Base-by-base conservation (phyloP, 1,284 basidiomycete genomes). In the Marasmius tenuissimus region DNA sequence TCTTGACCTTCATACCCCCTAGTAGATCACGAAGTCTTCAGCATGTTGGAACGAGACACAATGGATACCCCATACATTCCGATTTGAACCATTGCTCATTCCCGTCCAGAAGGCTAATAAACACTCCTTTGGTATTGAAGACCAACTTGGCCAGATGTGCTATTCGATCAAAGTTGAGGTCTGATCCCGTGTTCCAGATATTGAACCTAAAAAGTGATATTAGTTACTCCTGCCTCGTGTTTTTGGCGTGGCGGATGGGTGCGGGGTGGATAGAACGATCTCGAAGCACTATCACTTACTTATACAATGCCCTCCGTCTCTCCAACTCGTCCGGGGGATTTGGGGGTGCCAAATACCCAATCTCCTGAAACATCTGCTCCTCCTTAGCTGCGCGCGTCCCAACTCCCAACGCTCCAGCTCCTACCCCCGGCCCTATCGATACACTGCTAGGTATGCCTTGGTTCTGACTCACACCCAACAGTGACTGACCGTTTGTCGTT, bases 121-220 rank as follows among this genome's bases (percentile, higher is more conserved):
- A 74, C 4, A 96, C 95, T 27, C 92, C 87, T 70, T 93, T 93
- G 1, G 94, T 93, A 71, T 87, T 92, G 77, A 98, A 97, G 12
- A 98, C 96, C 35, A 98, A 80, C 77, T 96, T 97, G 58, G 92
- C 92, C 54, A 98, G 83, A 80, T 85, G 93, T 66, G 84, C 89
- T 65, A 98, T 96, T 20, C 96, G 86, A 74, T 97, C 95, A 72
- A 98, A 97, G 72, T 97, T 97, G 66, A 86, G 79, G 71, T 98
- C 94, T 16, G 88, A 82, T 16, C 87, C 86, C 0, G 93, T 94
- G 66, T 92, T 87, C 82, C 93, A 87, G 37, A 96, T 92, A 67
- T 94, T 94, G 77, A 92, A 95, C 66, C 91, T 91, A 66, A 69
- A 61, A 59, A 9, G 34, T 37, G 12, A 54, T 14, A 38, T 54